These are phyloP conservation scores for Anthracocystis panici-leucophaei DNA, from an alignment of 1,284 basidiomycete species.

Conservation along the genomic window DNA sequence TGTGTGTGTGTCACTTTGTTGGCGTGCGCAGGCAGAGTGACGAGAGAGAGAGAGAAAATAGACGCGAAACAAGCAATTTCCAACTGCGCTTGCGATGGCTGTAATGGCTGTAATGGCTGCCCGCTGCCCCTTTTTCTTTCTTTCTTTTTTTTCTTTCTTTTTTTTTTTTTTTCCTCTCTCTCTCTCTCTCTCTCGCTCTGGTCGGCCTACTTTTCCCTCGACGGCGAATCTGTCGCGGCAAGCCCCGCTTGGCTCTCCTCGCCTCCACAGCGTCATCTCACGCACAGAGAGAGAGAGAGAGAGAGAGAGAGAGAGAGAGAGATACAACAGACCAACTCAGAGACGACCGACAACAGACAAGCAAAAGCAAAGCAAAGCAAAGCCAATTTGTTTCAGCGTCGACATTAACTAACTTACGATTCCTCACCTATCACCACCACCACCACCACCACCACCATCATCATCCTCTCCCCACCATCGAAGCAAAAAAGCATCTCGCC, in stretches of 20 bases:
- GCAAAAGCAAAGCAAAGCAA: too few species aligned
- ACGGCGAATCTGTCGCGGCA: too few species aligned
- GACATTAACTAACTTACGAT: too few species aligned
- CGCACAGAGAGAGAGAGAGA: neutral
- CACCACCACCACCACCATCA: neutral
- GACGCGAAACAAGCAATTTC: slow-evolving; percentile 4
- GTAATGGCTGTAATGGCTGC: neutral
- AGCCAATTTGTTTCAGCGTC: too few species aligned
- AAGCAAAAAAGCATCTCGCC: neutral
- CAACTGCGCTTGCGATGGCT: neutral
- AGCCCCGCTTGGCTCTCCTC: neutral
- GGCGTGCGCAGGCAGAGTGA: neutral
- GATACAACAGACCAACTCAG: too few species aligned
- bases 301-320: neutral
- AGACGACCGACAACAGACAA: too few species aligned
- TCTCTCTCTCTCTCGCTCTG: too few species aligned
- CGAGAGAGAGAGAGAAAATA: neutral
- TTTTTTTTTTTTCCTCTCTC: too few species aligned
- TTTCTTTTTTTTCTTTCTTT: too few species aligned
- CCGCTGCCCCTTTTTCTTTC: slow-evolving; percentile 9
- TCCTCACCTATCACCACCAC: neutral
- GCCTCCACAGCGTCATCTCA: neutral
- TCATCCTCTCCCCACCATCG: neutral
- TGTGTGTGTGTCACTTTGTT: neutral
- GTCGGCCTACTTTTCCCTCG: too few species aligned